A percentile compares a stretch with the other conserved stretches of the same genome.
Conservation (phyloP, 768 basidiomycete genomes). For the Lactarius pseudohatsudake region DNA sequence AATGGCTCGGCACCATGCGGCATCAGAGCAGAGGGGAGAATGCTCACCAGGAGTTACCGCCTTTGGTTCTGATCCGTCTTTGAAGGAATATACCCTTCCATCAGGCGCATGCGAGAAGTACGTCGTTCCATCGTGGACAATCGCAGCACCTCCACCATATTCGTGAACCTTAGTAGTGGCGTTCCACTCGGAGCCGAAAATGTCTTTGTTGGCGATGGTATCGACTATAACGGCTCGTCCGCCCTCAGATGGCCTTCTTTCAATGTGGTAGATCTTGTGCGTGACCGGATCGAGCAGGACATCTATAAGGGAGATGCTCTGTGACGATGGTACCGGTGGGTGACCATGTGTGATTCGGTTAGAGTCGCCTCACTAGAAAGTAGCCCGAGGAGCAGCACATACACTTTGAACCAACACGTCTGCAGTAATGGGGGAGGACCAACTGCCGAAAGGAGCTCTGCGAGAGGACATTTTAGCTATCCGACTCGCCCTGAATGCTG, state of each 20-base stretch:
- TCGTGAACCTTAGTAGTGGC: constrained; percentile 62
- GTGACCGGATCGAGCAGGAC: constrained; percentile 54
- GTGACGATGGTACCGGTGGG: neutral
- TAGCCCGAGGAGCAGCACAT: neutral
- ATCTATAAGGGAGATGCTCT: constrained; percentile 41
- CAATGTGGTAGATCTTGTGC: constrained; percentile 52
- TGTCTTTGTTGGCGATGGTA: constrained; percentile 47
- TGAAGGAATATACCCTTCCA: constrained; percentile 51
- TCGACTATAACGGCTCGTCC: constrained; percentile 60
- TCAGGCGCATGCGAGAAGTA: constrained; percentile 62
- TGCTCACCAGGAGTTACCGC: constrained; percentile 62
- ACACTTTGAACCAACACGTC: constrained; percentile 22
- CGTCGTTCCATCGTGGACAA: constrained; percentile 47
- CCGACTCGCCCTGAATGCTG: neutral
- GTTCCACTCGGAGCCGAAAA: constrained; percentile 56
- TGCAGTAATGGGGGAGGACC: constrained; percentile 27
- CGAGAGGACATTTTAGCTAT: neutral
- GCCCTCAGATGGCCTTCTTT: constrained; percentile 56
- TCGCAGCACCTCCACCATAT: constrained; percentile 66
- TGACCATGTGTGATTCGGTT: too few relatives aligned
- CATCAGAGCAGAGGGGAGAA: neutral
- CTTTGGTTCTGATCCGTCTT: constrained; percentile 37
- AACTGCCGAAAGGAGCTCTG: constrained; percentile 24
- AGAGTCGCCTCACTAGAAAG: neutral
- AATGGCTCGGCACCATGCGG: neutral